Conservation (phyloP, 202 grass and related monocot species). For the Elaeis oleifera region DNA sequence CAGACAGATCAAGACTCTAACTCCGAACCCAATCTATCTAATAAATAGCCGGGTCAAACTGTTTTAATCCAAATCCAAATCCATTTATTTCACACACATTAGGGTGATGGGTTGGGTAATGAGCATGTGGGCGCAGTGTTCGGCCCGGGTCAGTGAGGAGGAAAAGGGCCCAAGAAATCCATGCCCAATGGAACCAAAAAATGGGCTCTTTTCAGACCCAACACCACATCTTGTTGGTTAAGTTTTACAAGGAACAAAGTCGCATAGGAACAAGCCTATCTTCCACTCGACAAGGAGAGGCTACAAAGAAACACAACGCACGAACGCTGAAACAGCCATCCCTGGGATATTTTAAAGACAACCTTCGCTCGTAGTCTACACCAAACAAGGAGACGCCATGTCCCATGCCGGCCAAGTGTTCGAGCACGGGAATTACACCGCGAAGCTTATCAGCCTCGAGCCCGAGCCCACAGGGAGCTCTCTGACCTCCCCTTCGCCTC, state of each 20-base stretch:
- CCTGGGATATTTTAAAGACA: too few species aligned
- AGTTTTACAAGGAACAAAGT: neutral
- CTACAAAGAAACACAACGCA: conserved; percentile 1
- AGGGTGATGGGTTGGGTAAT: neutral
- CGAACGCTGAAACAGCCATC: too few species aligned
- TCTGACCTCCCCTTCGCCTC: neutral
- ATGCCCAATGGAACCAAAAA: neutral
- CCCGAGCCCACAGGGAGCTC: conserved; percentile 8
- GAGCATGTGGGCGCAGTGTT: too few species aligned
- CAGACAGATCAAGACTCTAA: too few species aligned
- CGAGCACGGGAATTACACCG: conserved; percentile 19
- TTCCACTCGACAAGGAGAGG: conserved; percentile 18
- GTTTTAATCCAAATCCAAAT: too few species aligned
- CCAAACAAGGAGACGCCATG: conserved; percentile 5
- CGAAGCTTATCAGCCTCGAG: conserved; percentile 22
- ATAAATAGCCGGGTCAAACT: too few species aligned
- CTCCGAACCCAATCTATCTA: too few species aligned
- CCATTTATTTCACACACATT: too few species aligned
- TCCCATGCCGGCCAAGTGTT: conserved; percentile 30
- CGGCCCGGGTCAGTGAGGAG: too few species aligned
- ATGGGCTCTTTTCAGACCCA: neutral
- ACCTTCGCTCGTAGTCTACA: too few species aligned
- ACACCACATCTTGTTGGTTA: neutral
- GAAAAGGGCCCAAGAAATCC: too few species aligned
- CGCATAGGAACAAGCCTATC: neutral